A percentile compares a stretch with the other conserved stretches of the same genome.
Evolutionary conservation across 352 stramenopile species (phyloP).

Genomic region (Globisporangium viniferum): DNA sequence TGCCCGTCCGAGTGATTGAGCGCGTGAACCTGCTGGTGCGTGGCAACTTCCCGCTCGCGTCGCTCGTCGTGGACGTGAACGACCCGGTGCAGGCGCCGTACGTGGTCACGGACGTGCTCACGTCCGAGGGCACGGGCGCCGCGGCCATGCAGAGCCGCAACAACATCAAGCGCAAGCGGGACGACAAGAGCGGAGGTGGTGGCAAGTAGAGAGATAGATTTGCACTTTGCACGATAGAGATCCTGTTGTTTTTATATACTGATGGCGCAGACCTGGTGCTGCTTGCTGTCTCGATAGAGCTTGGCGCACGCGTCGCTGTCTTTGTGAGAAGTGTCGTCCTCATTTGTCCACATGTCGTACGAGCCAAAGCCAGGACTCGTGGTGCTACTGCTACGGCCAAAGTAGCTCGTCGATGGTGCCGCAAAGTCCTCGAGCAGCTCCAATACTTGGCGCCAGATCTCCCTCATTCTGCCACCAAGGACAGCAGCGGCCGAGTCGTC

Average conservation of each 20-base stretch:
- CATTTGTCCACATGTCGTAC: conserved; percentile 10
- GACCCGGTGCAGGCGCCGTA: conserved; percentile 50
- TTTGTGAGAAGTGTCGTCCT: background rate
- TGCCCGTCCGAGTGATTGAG: conserved; percentile 46
- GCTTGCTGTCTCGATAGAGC: conserved; percentile 37
- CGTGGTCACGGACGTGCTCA: conserved; percentile 64
- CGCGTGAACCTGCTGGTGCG: conserved; percentile 75
- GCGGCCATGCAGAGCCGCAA: conserved; percentile 82
- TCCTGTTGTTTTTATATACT: conserved; percentile 23
- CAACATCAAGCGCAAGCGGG: conserved; percentile 86
- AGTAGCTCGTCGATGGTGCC: background rate
- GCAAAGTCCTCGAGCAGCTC: background rate
- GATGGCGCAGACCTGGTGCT: conserved; percentile 50
- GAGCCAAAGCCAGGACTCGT: background rate
- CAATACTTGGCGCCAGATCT: background rate
- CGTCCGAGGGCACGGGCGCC: conserved; percentile 70
- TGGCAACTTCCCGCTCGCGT: conserved; percentile 56
- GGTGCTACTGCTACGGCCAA: background rate
- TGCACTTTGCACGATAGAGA: background rate
- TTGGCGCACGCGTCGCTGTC: conserved; percentile 42
- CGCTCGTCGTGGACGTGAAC: conserved; percentile 49
- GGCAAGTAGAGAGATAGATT: conserved; percentile 6
- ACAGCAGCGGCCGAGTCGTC: too few species aligned
- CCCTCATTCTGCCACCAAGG: background rate
- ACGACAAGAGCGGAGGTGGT: conserved; percentile 24